Conservation (phyloP, 108 stramenopile genomes). For the Skeletonema marinoi region DNA sequence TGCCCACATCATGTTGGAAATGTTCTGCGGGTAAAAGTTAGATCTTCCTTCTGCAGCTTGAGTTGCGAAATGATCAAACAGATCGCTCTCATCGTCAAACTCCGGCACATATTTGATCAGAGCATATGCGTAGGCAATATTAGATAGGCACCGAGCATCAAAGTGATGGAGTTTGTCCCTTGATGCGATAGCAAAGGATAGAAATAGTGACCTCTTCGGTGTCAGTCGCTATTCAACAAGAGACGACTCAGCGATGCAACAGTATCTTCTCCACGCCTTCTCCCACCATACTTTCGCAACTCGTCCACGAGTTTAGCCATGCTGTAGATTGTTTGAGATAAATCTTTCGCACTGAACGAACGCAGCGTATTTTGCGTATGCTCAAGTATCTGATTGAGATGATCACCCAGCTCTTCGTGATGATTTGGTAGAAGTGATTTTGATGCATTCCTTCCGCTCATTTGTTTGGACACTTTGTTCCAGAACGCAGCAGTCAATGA, state of each 20-base stretch:
- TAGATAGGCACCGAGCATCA: constrained; percentile 1
- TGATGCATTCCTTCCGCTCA: too few relatives aligned
- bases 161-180: background rate
- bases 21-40: background rate
- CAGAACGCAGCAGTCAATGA: too few relatives aligned
- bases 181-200: background rate
- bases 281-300: background rate
- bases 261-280: background rate
- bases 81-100: constrained; percentile 5
- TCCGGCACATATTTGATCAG: background rate
- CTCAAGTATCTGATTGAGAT: background rate
- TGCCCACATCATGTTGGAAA: constrained; percentile 22
- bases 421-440: background rate
- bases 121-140: constrained; percentile 12
- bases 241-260: background rate
- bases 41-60: background rate
- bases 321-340: background rate
- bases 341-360: background rate
- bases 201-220: background rate
- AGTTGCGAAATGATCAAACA: constrained; percentile 1
- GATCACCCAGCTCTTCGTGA: background rate
- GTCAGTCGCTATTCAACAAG: background rate
- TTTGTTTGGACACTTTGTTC: too few relatives aligned
- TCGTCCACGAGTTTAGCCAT: background rate
- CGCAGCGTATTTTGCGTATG: background rate